Base-by-base conservation (phyloP, 768 basidiomycete genomes). In the Tylopilus plumbeoviolaceoides region DNA sequence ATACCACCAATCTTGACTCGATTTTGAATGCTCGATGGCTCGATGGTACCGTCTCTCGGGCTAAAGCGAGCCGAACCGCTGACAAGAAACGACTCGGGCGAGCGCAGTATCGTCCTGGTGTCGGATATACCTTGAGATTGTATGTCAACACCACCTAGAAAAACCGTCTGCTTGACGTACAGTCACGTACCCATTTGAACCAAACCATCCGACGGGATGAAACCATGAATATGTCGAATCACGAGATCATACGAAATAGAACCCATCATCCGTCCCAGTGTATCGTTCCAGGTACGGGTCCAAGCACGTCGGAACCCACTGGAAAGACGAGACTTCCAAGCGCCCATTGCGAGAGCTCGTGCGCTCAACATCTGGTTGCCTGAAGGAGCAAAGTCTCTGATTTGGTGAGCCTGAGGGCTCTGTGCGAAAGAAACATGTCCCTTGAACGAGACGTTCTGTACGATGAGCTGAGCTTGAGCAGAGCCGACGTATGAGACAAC, bases 231-330 rank as follows among this genome's bases (percentile, higher is more conserved):
- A 45, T 78, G 73, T 40, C 69, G 70, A 41, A 83, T 63, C 38
- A 70, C 76, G 39, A 89, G 64, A 45, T 75, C 70, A 46, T 88
- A 66, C 5, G 75, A 74, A 2, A 79, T 77, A 12, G 76, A 75
- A 18, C 83, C 87, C 48, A 77, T 78, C 44, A 82, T 83, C 38
- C 74, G 76, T 12, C 84, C 86, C 73, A 85, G 78, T 23, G 86
- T 87, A 48, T 81, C 75, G 55, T 87, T 83, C 73, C 87, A 82
- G 39, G 86, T 86, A 49, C 80, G 76, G 46, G 84, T 81, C 73
- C 86, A 78, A 23, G 87, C 80, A 51, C 88, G 74, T 43, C 74
- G 75, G 46, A 87, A 72, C 54, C 87, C 83, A 44, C 76, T 77
- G 33, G 74, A 75, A 49, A 89, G 66, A 27, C 83, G 78, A 30